A percentile compares a stretch with the other conserved stretches of the same genome.
phyloP scores from a whole-genome alignment of 768 basidiomycete genomes.

The Leucosporidium creatinivorum region DNA sequence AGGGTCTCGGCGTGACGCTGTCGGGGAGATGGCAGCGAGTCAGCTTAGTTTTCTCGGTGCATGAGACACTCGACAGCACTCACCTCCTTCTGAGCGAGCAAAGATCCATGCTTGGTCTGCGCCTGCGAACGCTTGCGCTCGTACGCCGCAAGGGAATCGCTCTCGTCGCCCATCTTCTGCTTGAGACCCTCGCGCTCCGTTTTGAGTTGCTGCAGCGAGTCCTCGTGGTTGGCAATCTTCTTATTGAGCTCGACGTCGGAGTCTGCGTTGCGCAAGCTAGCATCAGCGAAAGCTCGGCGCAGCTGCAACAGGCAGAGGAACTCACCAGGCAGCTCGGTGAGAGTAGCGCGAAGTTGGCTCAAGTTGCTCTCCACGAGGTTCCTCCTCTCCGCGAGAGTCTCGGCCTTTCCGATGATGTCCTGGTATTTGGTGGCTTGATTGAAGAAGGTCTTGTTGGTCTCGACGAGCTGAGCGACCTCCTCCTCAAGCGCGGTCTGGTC shows the following conservation, averaged over 20 bases:
- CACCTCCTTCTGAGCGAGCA: conserved; percentile 61
- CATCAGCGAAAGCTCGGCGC: no score
- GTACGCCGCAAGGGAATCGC: conserved; percentile 19
- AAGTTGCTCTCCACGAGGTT: conserved; percentile 57
- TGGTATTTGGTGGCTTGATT: conserved; percentile 77
- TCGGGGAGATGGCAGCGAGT: neutral
- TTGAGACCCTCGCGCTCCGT: conserved; percentile 86
- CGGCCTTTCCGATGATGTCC: conserved; percentile 67
- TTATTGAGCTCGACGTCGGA: conserved; percentile 73
- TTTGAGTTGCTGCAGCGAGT: conserved; percentile 72
- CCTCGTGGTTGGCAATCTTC: conserved; percentile 95
- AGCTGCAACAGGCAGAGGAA: no score
- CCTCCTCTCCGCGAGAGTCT: conserved; percentile 58
- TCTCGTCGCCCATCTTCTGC: conserved; percentile 77
- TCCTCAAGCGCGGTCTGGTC: conserved; percentile 96
- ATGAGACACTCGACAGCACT: neutral
- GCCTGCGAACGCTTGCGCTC: conserved; percentile 31
- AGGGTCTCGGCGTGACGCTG: conserved; percentile 70
- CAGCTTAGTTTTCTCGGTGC: neutral
- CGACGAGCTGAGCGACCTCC: conserved; percentile 71
- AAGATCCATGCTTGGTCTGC: conserved; percentile 48
- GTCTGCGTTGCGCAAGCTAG: neutral
- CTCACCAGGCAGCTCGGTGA: conserved; percentile 59
- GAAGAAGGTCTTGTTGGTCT: conserved; percentile 53
- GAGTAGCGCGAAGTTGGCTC: neutral